Base-by-base conservation (phyloP, 1,284 basidiomycete genomes). In the Trichosporon ovoides region DNA sequence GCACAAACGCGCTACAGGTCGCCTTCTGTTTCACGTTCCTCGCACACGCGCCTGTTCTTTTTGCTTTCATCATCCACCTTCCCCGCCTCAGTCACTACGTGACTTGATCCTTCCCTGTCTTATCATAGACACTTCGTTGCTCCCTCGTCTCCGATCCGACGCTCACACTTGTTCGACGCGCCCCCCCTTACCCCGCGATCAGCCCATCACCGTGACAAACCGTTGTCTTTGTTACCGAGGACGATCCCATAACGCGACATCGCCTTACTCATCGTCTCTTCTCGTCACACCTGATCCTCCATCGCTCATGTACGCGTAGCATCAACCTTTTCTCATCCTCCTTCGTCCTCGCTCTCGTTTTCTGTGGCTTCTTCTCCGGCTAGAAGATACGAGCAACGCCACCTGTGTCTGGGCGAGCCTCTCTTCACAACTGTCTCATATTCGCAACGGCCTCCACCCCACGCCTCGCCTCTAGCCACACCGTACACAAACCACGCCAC, bases 321-420 rank as follows among this genome's bases (percentile, higher is more conserved):
- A 14, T n/a, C 37, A 6, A n/a, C 7, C 18, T 3, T 38, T 18
- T 6, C 37, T 18, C n/a, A 5, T 19, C 37, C n/a, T n/a, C 43
- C n/a, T 24, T 48, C 22, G 12, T 48, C 43, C 10, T 31, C 18
- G 24, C 10, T 16, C n/a, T 22, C 28, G 12, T 16, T 9, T 48
- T 22, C 22, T 22, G 43, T n/a, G 35, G 35, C 18, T 48, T 31
- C 55, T 55, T 55, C 54, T 55, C 48, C 37, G 38, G 49, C 55
- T 40, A 56, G 48, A 56, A 38, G 55, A n/a, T 7, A 48, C 43
- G 43, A 48, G 43, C 43, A 22, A 20, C 40, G 18, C 20, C 20
- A 28, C 24, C 24, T 48, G 43, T 28, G 14, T 18, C 24, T n/a
- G 3, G 35, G 35, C 35, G 13, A 13, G 35, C n/a, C n/a, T 11